Percentiles rank a stretch among this genome's conserved stretches.
Conservation (phyloP, 1,139 yeast genomes). For the Eremothecium cymbalariae region DNA sequence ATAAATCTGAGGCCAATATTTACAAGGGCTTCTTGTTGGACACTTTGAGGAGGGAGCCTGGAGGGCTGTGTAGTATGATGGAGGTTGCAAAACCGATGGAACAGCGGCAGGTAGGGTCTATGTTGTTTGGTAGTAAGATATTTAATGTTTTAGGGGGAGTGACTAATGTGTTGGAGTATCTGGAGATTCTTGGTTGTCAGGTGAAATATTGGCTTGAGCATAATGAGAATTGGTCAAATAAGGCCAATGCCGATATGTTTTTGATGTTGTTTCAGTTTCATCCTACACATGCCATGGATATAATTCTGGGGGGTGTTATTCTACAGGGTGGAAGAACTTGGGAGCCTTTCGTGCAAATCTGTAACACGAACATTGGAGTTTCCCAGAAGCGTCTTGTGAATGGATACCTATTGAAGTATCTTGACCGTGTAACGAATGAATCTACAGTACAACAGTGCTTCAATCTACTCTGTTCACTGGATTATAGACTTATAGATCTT, state of each 20-base stretch:
- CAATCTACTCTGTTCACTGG: slow-evolving; percentile 19
- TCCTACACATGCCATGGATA: slow-evolving; percentile 23
- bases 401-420: slow-evolving; percentile 22
- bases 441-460: slow-evolving; percentile 15
- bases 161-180: slow-evolving; percentile 23
- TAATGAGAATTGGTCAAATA: slow-evolving; percentile 1
- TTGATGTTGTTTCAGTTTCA: slow-evolving; percentile 27
- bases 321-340: slow-evolving; percentile 14
- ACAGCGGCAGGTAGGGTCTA: slow-evolving; percentile 20
- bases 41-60: slow-evolving; percentile 9
- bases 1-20: slow-evolving; percentile 11
- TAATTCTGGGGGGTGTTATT: slow-evolving; percentile 23
- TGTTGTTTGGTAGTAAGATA: slow-evolving; percentile 34
- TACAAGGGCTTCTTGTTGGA: slow-evolving; percentile 15
- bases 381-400: slow-evolving; percentile 23
- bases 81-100: slow-evolving; percentile 13
- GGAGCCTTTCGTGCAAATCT: slow-evolving; percentile 9
- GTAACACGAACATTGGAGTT: slow-evolving; percentile 14
- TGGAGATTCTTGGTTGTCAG: slow-evolving; percentile 23
- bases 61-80: slow-evolving; percentile 14
- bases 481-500: slow-evolving; percentile 14
- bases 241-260: slow-evolving; percentile 17
- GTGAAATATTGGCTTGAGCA: slow-evolving; percentile 19
- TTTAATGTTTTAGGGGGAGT: slow-evolving; percentile 27
- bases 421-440: slow-evolving; percentile 15